Base-by-base conservation (phyloP, 2,329 filamentous ascomycete species). In the Neofusicoccum kwambonambiense region DNA sequence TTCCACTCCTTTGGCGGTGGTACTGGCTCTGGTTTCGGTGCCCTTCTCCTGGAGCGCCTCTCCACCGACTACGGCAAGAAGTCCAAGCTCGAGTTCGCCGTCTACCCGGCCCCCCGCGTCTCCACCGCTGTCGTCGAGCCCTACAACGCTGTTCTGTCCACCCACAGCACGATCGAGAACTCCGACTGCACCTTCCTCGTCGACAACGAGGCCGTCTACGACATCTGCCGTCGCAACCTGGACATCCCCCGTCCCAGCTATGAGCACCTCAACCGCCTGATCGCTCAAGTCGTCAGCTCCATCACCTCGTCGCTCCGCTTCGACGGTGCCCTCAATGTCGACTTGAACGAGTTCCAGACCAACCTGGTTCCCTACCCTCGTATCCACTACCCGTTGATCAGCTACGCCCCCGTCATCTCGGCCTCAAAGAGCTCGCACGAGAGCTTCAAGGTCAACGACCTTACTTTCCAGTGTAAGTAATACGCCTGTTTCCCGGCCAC, bases 151-250 rank as follows among this genome's bases (percentile, higher is more conserved):
- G 97, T 98, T 78, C 89, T 99, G 72, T 97, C 95, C 74, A 98
- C 95, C 69, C 95, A 99, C 88, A 98, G 93, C 78, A 98, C 95
- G 70, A 89, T 99, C 65, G 95, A 99, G 88, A 93, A 99, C 87
- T 97, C 93, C 69, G 95, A 99, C 87, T 98, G 95, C 87, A 96
- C 91, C 75, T 99, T 99, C 88, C 97, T 98, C 92, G 95, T 99
- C 72, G 95, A 99, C 86, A 99, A 99, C 83, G 95, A 99, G 86
- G 95, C 95, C 75, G 97, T 99, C 80, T 98, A 98, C 83, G 95
- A 98, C 80, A 98, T 99, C 80, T 99, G 95, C 90, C 91, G 93
- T 77, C 91, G 93, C 79, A 98, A 97, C 86, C 88, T 99, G 70
- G 93, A 92, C 71, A 93, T 99, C 72, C 93, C 97, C 87, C 92